These are phyloP conservation scores for Euptelea pleiosperma DNA, from an alignment of 164 flowering plant genomes.

Conservation along the genomic window DNA sequence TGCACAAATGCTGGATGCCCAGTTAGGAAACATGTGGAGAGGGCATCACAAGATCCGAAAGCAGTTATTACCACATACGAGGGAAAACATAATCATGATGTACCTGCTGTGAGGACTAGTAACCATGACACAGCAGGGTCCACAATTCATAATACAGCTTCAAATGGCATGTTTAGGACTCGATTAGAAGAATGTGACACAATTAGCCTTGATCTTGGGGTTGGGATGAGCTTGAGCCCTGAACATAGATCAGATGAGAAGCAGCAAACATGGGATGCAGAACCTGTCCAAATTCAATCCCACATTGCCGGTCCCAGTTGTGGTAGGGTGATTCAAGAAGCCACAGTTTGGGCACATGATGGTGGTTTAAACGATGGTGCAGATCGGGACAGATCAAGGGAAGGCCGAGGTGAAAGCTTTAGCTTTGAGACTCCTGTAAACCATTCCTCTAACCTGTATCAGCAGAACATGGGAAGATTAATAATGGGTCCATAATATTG, in stretches of 20 bases:
- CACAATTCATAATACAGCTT: constrained; percentile 16
- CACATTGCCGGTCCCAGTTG: constrained; percentile 14
- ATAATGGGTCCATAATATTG: constrained; percentile 55
- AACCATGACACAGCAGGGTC: constrained; percentile 56
- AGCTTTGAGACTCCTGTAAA: constrained; percentile 39
- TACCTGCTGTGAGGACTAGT: constrained; percentile 63
- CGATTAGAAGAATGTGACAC: constrained; percentile 42
- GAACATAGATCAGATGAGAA: constrained; percentile 44
- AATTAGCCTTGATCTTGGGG: constrained; percentile 86
- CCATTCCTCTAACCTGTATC: constrained; percentile 53
- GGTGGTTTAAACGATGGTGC: constrained; percentile 41
- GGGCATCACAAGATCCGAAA: constrained; percentile 95
- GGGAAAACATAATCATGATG: constrained; percentile 95
- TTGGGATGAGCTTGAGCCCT: constrained; percentile 53
- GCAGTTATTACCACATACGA: constrained; percentile 95
- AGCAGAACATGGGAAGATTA: constrained; percentile 55
- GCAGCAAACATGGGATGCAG: constrained; percentile 22
- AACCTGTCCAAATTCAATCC: constrained; percentile 20
- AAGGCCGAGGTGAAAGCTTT: constrained; percentile 38
- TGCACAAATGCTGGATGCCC: constrained; percentile 89
- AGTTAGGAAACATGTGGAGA: constrained; percentile 94
- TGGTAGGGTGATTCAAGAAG: constrained; percentile 16
- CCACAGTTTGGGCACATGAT: constrained; percentile 32
- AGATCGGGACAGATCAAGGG: constrained; percentile 46
- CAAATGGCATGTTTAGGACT: constrained; percentile 28